A percentile compares a stretch with the other conserved stretches of the same genome.
These are phyloP conservation scores for Xylaria sp. DNA, from an alignment of 2,329 filamentous ascomycete genomes.

Conservation along the genomic window DNA sequence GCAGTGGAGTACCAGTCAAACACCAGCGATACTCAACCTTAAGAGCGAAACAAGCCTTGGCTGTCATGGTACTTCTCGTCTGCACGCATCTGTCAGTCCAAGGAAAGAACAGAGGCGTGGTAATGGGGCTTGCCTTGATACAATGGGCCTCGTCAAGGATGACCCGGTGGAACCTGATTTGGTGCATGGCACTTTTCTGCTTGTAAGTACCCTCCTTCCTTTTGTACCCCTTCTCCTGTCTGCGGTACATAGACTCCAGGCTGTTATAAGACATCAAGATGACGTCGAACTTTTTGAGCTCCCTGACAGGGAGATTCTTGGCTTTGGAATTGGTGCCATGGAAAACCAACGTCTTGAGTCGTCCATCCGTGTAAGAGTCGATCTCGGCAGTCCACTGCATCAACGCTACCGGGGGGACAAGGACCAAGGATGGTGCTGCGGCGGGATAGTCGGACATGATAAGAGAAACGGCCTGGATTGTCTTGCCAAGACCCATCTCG, in stretches of 20 bases:
- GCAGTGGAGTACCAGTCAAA: constrained; percentile 89
- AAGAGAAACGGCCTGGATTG: constrained; percentile 94
- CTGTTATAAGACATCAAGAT: constrained; percentile 97
- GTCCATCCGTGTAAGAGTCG: constrained; percentile 79
- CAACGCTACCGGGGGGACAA: constrained; percentile 89
- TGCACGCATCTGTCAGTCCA: constrained; percentile 38
- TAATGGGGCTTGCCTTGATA: constrained; percentile 67
- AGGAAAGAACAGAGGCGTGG: constrained; percentile 18
- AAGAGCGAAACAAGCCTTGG: constrained; percentile 91
- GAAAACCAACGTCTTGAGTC: constrained; percentile 86
- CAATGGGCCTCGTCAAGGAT: constrained; percentile 95
- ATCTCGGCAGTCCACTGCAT: constrained; percentile 95
- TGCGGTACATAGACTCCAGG: constrained; percentile 88
- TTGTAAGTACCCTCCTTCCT: constrained; percentile 81
- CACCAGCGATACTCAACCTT: constrained; percentile 93
- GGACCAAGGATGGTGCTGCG: constrained; percentile 78
- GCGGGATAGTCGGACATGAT: constrained; percentile 97
- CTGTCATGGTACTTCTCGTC: constrained; percentile 84
- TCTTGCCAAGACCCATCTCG: constrained; percentile 99
- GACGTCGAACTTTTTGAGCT: constrained; percentile 83
- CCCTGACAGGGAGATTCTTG: constrained; percentile 73
- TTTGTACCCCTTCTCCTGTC: constrained; percentile 87
- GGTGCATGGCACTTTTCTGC: constrained; percentile 78
- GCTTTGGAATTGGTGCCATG: constrained; percentile 85
- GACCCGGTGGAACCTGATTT: constrained; percentile 83